Conservation (phyloP, 768 basidiomycete species). For the Agaricus subrufescens region DNA sequence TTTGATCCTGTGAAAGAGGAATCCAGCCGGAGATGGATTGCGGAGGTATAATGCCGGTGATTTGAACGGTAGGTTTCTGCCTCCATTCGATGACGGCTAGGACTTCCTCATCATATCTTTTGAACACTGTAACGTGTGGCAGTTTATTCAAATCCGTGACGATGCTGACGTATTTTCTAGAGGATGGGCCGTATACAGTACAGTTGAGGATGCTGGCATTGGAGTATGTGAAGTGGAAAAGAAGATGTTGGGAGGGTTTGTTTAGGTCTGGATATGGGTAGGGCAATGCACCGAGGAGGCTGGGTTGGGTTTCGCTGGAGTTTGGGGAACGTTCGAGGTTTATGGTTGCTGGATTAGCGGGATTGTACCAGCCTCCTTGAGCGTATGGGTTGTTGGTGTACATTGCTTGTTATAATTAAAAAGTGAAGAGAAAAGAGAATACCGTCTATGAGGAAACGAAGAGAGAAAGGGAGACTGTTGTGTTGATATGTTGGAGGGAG, state of each 20-base stretch:
- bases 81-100: slow-evolving; percentile 41
- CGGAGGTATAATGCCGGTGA: slow-evolving; percentile 27
- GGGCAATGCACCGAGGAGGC: slow-evolving; percentile 15
- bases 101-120: slow-evolving; percentile 23
- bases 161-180: slow-evolving; percentile 35
- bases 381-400: slow-evolving; percentile 14
- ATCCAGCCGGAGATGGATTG: slow-evolving; percentile 37
- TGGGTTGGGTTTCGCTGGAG: slow-evolving; percentile 8
- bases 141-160: slow-evolving; percentile 25
- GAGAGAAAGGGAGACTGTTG: too few species aligned
- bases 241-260: slow-evolving; percentile 19
- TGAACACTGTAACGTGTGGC: slow-evolving; percentile 18
- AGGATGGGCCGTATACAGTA: slow-evolving; percentile 36
- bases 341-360: slow-evolving; percentile 12
- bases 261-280: slow-evolving; percentile 2
- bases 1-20: slow-evolving; percentile 31
- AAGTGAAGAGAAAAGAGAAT: background rate
- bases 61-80: slow-evolving; percentile 35
- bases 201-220: slow-evolving; percentile 39
- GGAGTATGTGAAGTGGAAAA: slow-evolving; percentile 37
- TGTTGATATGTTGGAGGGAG: too few species aligned
- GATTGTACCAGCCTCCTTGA: slow-evolving; percentile 13
- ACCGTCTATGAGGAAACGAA: too few species aligned
- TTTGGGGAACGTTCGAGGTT: slow-evolving; percentile 10
- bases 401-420: slow-evolving; percentile 1